A percentile compares a stretch with the other conserved stretches of the same genome.
phyloP scores from a whole-genome alignment of 2,329 filamentous ascomycete species.

The Bipolaris gigantea region DNA sequence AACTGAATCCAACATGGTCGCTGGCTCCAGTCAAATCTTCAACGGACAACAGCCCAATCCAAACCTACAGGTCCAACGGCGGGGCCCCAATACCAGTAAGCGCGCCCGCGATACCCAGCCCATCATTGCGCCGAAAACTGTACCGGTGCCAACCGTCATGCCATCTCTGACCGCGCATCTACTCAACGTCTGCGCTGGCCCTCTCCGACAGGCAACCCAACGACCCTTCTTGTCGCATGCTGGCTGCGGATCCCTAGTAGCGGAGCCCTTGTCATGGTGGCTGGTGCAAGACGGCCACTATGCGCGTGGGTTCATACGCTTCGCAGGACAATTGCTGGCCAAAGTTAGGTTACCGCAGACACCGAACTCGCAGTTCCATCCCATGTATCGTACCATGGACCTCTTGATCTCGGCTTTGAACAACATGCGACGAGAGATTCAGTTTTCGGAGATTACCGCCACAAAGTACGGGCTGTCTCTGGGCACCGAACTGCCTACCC shows the following conservation, averaged over 20 bases:
- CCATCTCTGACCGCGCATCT: conserved; percentile 62
- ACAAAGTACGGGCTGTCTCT: conserved; percentile 61
- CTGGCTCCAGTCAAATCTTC: conserved; percentile 43
- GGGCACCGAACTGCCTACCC: conserved; percentile 47
- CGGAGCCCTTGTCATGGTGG: conserved; percentile 63
- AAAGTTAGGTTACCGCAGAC: conserved; percentile 61
- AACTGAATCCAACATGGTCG: conserved; percentile 19
- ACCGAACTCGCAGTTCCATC: conserved; percentile 48
- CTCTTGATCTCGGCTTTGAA: conserved; percentile 66
- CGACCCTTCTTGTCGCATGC: conserved; percentile 68
- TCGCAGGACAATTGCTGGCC: conserved; percentile 65
- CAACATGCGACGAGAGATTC: conserved; percentile 68
- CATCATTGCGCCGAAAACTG: conserved; percentile 40
- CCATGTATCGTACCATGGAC: conserved; percentile 61
- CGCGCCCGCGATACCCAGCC: conserved; percentile 43
- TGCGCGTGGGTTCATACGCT: conserved; percentile 69
- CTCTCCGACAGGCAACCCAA: conserved; percentile 62
- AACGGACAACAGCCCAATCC: conserved; percentile 53
- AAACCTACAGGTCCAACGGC: conserved; percentile 50
- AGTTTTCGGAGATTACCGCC: conserved; percentile 68
- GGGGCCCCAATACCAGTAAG: conserved; percentile 46
- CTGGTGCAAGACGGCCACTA: conserved; percentile 73
- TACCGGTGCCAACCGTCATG: conserved; percentile 26
- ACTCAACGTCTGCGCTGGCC: conserved; percentile 51
- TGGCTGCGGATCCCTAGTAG: conserved; percentile 63